Base-by-base conservation (phyloP, 345 rosid genomes). In the Citropsis articulata region DNA sequence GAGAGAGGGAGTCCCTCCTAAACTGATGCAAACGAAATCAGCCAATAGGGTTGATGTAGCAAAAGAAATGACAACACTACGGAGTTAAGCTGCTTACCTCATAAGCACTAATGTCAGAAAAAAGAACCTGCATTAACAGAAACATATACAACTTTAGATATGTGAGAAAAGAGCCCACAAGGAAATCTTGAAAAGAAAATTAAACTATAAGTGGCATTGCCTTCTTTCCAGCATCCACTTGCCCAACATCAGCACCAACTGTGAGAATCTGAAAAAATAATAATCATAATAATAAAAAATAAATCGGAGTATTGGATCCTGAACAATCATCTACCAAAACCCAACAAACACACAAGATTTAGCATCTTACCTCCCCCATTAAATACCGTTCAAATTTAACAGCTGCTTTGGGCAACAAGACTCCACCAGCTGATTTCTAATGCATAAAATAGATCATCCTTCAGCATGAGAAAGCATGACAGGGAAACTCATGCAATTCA, bases 401-500 rank as follows among this genome's bases (percentile, higher is more conserved):
- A 40, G 99, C 98, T 68, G 98, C 87, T 82, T 94, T 92, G 22
- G 99, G 95, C 83, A 92, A 85, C 89, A 94, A 75, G 67, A 96
- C 92, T 73, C 99, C 99, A 31, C 97, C 98, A 12, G 92, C 84
- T 4, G 97, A 89, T 92, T 89, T 94, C 98, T 96, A 85, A 65
- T 65, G 42, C 61, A 72, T 35, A 76, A 77, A 69, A 56, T 16
- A 74, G 25, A 33, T 42, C 22, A 63, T n/a, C 38, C 60, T 56
- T 67, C 79, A 80, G 53, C 53, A 66, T 18, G 24, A 40, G 3
- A 77, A 78, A 72, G 62, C 24, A 63, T 8, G 65, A 25, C 4
- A 24, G 0, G 21, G 1, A 28, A 9, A 36, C 38, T 35, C 56
- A 9, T 61, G 16, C 14, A 72, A n/a, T 59, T 59, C 50, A 57